Evolutionary conservation across 805 yeast genomes (phyloP).

Genomic region (Starmerella etchellsii): DNA sequence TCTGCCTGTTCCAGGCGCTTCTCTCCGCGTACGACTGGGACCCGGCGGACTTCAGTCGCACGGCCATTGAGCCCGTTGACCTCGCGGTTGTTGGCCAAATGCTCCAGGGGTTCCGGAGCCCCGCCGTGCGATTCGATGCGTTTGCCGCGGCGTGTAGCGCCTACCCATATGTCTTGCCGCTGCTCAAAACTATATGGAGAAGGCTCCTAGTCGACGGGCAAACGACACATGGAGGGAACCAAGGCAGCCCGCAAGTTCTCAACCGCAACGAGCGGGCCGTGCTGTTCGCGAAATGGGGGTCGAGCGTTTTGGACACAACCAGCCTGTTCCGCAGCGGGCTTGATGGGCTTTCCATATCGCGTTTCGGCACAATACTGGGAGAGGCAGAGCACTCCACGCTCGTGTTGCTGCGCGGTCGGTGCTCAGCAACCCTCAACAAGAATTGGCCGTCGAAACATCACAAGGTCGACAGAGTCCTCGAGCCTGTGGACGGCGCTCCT

Average conservation of each 20-base stretch:
- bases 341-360: slow-evolving; percentile 76
- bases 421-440: slow-evolving; percentile 1
- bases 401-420: slow-evolving; percentile 52
- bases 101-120: slow-evolving; percentile 13
- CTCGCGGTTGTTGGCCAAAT: slow-evolving; percentile 1
- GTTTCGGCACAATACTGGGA: slow-evolving; percentile 69
- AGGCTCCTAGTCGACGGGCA: slow-evolving; percentile 30
- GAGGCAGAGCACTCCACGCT: slow-evolving; percentile 87
- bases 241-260: slow-evolving; percentile 26
- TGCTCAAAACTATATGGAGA: slow-evolving; percentile 36
- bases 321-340: slow-evolving; percentile 61
- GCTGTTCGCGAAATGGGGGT: slow-evolving; percentile 30
- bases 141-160: slow-evolving; percentile 7
- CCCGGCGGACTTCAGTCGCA: slow-evolving; percentile 6
- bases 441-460: neutral
- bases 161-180: slow-evolving; percentile 25
- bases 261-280: slow-evolving; percentile 33
- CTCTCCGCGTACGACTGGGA: slow-evolving; percentile 16
- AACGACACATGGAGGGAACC: slow-evolving; percentile 2
- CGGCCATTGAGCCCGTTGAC: neutral
- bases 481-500: slow-evolving; percentile 2
- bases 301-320: slow-evolving; percentile 28
- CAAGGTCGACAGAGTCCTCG: slow-evolving; percentile 8
- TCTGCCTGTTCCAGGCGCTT: slow-evolving; percentile 9
- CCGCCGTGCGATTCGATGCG: slow-evolving; percentile 11